phyloP scores from a whole-genome alignment of 140 eudicot species.

The Eryngium alpinum region DNA sequence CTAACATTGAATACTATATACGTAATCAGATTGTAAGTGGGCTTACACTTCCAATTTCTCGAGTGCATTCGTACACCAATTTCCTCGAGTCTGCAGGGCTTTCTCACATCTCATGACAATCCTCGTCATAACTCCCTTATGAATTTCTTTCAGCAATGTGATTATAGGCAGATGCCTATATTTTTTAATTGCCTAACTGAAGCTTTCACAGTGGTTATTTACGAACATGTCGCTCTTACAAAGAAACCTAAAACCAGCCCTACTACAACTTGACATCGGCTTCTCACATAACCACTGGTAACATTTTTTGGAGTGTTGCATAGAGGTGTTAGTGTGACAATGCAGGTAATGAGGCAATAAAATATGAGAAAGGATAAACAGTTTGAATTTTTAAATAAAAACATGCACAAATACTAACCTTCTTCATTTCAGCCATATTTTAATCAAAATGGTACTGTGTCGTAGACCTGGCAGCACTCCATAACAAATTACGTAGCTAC shows the following conservation, averaged over 20 bases:
- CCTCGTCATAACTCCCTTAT: background rate
- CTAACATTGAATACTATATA: too few relatives aligned
- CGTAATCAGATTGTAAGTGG: too few relatives aligned
- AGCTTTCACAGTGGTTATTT: background rate
- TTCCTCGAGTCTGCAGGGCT: too few relatives aligned
- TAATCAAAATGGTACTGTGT: too few relatives aligned
- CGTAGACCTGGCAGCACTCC: background rate
- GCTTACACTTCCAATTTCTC: too few relatives aligned
- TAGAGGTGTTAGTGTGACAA: too few relatives aligned
- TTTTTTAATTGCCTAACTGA: background rate
- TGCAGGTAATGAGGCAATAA: too few relatives aligned
- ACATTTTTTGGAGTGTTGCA: background rate
- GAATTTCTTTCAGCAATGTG: background rate
- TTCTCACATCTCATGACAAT: background rate
- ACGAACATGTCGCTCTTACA: background rate
- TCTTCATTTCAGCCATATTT: too few relatives aligned
- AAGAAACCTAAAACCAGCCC: background rate
- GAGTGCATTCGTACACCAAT: too few relatives aligned
- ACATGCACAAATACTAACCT: too few relatives aligned
- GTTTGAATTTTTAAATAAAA: too few relatives aligned
- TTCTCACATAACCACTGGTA: background rate
- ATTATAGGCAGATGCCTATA: background rate
- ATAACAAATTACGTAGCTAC: background rate
- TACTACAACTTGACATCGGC: background rate
- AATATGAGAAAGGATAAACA: too few relatives aligned